These are phyloP conservation scores for Mucor velutinosus DNA, from an alignment of 371 early-diverging fungal species.

Conservation along the genomic window DNA sequence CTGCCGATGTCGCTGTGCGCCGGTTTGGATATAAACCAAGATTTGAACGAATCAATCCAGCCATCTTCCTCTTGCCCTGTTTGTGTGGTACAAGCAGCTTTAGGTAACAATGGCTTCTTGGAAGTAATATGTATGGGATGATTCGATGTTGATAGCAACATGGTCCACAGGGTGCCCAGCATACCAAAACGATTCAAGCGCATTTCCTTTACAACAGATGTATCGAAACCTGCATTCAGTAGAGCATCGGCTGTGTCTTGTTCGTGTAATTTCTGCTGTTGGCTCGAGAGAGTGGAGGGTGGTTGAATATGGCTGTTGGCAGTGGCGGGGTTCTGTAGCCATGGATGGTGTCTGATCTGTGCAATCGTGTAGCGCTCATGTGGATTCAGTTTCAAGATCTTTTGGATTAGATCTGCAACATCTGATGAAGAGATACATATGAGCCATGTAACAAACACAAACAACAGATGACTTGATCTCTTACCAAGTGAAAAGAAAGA, in stretches of 20 bases:
- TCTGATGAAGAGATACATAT: background rate
- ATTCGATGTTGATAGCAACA: background rate
- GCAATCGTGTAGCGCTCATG: conserved; percentile 56
- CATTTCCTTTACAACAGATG: conserved; percentile 10
- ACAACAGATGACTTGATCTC: conserved; percentile 30
- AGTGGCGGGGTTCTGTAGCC: conserved; percentile 36
- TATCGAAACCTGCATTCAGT: conserved; percentile 9
- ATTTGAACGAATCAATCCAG: conserved; percentile 16
- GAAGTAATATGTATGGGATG: background rate
- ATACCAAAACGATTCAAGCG: conserved; percentile 6
- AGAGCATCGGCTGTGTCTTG: background rate
- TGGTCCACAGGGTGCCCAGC: conserved; percentile 17
- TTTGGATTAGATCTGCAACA: conserved; percentile 7
- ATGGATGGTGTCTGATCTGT: conserved; percentile 63
- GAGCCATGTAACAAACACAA: background rate
- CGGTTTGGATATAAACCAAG: conserved; percentile 9
- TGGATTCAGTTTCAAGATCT: conserved; percentile 63
- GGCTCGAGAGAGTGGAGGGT: background rate
- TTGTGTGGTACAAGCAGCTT: background rate
- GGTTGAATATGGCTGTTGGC: background rate
- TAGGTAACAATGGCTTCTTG: background rate
- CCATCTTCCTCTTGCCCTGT: background rate
- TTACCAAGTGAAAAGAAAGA: conserved; percentile 57
- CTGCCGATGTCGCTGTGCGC: background rate
- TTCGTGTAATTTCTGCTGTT: background rate